Percentiles rank a stretch among this genome's conserved stretches.
Evolutionary conservation across 2,329 filamentous ascomycete genomes (phyloP).

Genomic region (Teratosphaeriaceae sp.): DNA sequence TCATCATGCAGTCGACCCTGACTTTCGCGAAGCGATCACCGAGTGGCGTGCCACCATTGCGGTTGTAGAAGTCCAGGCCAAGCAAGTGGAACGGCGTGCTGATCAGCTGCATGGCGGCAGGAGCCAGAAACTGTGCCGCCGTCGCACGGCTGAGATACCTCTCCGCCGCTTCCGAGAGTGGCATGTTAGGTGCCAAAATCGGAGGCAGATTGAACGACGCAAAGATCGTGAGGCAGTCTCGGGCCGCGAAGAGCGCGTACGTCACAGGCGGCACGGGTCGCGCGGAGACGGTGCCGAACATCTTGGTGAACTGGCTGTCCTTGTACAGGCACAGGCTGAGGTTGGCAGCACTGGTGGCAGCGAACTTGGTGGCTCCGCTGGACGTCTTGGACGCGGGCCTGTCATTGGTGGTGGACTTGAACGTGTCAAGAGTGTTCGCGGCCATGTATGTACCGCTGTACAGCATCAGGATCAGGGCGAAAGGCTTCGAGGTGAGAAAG

Average conservation of each 20-base stretch:
- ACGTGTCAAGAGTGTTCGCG: constrained; percentile 80
- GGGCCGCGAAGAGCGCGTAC: constrained; percentile 70
- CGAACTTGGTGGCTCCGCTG: constrained; percentile 72
- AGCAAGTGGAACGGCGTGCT: constrained; percentile 81
- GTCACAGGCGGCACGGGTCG: constrained; percentile 59
- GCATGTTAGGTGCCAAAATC: constrained; percentile 64
- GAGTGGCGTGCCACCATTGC: constrained; percentile 45
- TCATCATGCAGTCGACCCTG: constrained; percentile 68
- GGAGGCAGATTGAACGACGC: constrained; percentile 87
- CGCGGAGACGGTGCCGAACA: constrained; percentile 61
- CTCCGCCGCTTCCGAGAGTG: constrained; percentile 36
- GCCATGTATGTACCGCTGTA: constrained; percentile 88
- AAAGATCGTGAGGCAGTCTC: constrained; percentile 86
- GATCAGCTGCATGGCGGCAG: constrained; percentile 69
- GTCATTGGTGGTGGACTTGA: constrained; percentile 56
- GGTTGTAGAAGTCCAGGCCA: constrained; percentile 81
- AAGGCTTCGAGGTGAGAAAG: constrained; percentile 59
- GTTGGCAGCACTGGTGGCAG: constrained; percentile 73
- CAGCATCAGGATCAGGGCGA: constrained; percentile 59
- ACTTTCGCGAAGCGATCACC: constrained; percentile 60
- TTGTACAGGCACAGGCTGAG: constrained; percentile 84
- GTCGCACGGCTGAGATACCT: constrained; percentile 43
- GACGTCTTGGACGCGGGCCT: constrained; percentile 57
- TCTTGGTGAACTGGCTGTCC: constrained; percentile 73
- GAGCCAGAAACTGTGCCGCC: constrained; percentile 72